phyloP scores from a whole-genome alignment of 23 red algal genomes.

The Gracilariopsis chorda region DNA sequence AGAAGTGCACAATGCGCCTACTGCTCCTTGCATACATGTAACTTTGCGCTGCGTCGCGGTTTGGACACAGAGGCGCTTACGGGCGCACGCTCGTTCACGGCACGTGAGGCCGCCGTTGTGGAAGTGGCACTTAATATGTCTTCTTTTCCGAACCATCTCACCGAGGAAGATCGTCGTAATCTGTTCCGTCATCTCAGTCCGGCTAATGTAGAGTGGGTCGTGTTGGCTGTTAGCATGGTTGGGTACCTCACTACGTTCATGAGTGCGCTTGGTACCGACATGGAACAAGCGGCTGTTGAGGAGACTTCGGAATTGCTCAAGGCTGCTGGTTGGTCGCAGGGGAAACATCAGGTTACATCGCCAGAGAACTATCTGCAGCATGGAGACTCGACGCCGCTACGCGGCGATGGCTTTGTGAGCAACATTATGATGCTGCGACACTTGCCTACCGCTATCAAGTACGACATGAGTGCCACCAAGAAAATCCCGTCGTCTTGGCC shows the following conservation, averaged over 20 bases:
- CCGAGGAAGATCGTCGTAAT: conserved; percentile 24
- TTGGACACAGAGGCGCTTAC: conserved; percentile 30
- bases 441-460: conserved; percentile 48
- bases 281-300: conserved; percentile 52
- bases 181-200: conserved; percentile 30
- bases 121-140: conserved; percentile 51
- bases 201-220: conserved; percentile 49
- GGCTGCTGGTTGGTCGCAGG: conserved; percentile 46
- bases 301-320: conserved; percentile 25
- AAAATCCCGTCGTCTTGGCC: conserved; percentile 57
- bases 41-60: conserved; percentile 57
- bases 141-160: conserved; percentile 44
- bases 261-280: conserved; percentile 39
- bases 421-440: conserved; percentile 52
- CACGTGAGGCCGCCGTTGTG: conserved; percentile 33
- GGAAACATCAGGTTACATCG: conserved; percentile 44
- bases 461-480: conserved; percentile 53
- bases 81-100: conserved; percentile 1
- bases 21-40: conserved; percentile 60
- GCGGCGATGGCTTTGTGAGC: conserved; percentile 42
- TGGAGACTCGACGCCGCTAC: neutral
- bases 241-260: conserved; percentile 55
- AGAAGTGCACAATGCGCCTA: conserved; percentile 48
- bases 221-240: conserved; percentile 47
- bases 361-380: conserved; percentile 48